Percentiles rank a stretch among this genome's conserved stretches.
Conservation (phyloP, 306 rosid genomes). For the Lotus japonicus region DNA sequence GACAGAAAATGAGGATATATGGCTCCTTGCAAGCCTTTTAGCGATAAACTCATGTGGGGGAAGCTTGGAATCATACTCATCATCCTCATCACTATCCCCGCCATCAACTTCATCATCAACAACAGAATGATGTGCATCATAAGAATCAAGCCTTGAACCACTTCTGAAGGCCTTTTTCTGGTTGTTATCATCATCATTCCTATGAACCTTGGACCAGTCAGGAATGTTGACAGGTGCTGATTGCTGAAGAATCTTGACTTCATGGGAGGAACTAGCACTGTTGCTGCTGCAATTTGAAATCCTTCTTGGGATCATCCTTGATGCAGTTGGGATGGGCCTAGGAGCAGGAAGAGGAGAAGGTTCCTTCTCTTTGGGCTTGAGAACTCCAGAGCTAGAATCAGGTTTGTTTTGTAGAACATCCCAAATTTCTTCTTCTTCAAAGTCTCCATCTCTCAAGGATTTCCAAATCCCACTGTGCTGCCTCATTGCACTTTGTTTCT, state of each 20-base stretch:
- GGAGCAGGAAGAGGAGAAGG: conserved; percentile 20
- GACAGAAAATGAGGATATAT: conserved; percentile 83
- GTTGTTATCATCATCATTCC: neutral
- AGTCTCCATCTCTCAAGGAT: conserved; percentile 69
- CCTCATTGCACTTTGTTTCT: conserved; percentile 28
- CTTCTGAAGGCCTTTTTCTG: conserved; percentile 26
- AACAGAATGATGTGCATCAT: neutral
- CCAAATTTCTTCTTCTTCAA: conserved; percentile 81
- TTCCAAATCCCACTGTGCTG: conserved; percentile 67
- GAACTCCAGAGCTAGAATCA: conserved; percentile 1
- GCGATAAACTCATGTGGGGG: conserved; percentile 85
- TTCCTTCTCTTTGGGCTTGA: conserved; percentile 2
- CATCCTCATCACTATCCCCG: neutral
- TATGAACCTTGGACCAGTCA: conserved; percentile 51
- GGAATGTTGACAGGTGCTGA: conserved; percentile 75
- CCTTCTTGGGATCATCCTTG: conserved; percentile 56
- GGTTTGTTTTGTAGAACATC: conserved; percentile 35
- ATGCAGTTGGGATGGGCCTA: conserved; percentile 30
- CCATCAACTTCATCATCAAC: neutral
- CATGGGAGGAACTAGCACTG: conserved; percentile 27
- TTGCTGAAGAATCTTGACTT: conserved; percentile 43
- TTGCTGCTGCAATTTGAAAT: conserved; percentile 16
- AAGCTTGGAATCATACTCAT: conserved; percentile 33
- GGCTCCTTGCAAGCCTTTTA: conserved; percentile 69
- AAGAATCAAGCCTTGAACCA: conserved; percentile 26